Percentiles rank a stretch among this genome's conserved stretches.
phyloP scores from a whole-genome alignment of 306 rosid genomes.

The Cucurbita pepo region DNA sequence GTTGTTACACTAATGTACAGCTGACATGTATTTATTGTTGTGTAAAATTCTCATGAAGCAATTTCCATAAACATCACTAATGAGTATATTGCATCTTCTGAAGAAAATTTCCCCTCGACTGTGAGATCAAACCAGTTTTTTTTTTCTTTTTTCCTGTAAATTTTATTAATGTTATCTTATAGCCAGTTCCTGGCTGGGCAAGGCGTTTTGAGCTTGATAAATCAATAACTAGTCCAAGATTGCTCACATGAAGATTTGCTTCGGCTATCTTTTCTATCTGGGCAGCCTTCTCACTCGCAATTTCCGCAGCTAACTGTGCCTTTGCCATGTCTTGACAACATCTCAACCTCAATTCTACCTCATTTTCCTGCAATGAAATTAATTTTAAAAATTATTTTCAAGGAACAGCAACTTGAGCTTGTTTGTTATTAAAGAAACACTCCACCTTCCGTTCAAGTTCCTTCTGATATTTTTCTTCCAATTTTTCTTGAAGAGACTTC shows the following conservation, averaged over 20 bases:
- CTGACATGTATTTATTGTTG: not conserved
- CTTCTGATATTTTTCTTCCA: slow-evolving; percentile 59
- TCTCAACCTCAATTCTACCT: slow-evolving; percentile 38
- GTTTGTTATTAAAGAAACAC: slow-evolving; percentile 5
- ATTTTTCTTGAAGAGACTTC: slow-evolving; percentile 66
- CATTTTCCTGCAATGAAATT: slow-evolving; percentile 49
- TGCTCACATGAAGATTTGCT: slow-evolving; percentile 82
- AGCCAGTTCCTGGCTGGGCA: not conserved
- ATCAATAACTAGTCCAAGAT: not conserved
- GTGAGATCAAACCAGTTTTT: not conserved
- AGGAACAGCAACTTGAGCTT: slow-evolving; percentile 10
- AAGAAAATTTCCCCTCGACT: not conserved
- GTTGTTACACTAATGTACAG: not conserved
- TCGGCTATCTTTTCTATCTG: slow-evolving; percentile 82
- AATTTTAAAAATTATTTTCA: not conserved
- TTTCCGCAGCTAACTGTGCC: slow-evolving; percentile 64
- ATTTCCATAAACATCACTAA: not conserved
- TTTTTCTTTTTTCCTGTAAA: too few species aligned
- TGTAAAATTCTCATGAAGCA: not conserved
- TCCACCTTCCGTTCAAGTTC: slow-evolving; percentile 77
- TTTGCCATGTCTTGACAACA: slow-evolving; percentile 51
- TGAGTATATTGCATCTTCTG: not conserved
- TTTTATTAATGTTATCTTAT: not conserved
- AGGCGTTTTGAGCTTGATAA: not conserved
- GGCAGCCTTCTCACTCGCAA: slow-evolving; percentile 79